Base-by-base conservation (phyloP, 352 stramenopile genomes). In the Pilasporangium apinafurcum region DNA sequence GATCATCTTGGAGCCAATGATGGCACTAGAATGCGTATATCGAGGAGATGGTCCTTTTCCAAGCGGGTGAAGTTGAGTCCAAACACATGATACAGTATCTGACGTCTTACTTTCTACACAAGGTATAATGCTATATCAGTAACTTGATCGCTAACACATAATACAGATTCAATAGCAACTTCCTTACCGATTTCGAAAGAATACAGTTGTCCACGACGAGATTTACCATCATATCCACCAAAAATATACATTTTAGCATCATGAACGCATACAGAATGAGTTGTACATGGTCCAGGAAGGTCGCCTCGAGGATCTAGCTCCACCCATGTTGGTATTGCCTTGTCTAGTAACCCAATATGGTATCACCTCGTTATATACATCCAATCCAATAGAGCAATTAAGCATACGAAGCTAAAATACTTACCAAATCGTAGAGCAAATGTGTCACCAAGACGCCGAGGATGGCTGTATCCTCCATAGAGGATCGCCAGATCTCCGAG, bases 151-250 rank as follows among this genome's bases (percentile, higher is more conserved):
- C 22, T 37, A 25, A 4, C 29, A 34, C 29, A n/a, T n/a, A n/a
- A 34, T 34, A n/a, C 29, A 8, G 17, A 3, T 5, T 14, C 7
- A 29, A n/a, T 24, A 14, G 20, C 16, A 49, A 36, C 4, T 25
- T 27, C 32, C 55, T 16, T 58, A 73, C 62, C 56, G 16, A 83
- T 67, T 33, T 56, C 42, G 39, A 83, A 64, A 25, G 59, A 52
- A 49, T 78, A 64, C 36, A 83, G 33, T 28, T 75, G 52, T 16
- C 70, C 59, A 33, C 64, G 67, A 31, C 70, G 67, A 20, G 62
- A 65, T 53, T 78, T 80, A 34, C 70, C 70, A 31, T 83, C 65
- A 37, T 83, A 83, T n/a, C 70, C 70, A 18, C 64, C 70, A 43
- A 76, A 83, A 32, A 80, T 68, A 44, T 72, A 76, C 70, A 83